Evolutionary conservation across 139 green algal genomes (phyloP).

Genomic region (Chlorella vulgaris): DNA sequence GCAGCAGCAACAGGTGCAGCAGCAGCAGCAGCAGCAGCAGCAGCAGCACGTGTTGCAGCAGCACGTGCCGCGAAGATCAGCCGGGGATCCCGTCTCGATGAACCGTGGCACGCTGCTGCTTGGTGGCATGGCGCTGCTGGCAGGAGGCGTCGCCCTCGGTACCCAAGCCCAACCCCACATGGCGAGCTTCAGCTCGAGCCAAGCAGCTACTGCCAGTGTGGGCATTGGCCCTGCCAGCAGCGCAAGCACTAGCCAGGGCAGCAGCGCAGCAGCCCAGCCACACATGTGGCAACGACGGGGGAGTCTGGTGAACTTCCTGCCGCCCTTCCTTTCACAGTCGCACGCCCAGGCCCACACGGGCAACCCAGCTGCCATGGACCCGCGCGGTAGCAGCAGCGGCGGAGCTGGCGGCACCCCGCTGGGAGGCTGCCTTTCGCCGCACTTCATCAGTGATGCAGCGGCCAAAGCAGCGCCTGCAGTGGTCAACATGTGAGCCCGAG

Average conservation of each 20-base stretch:
- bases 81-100: background rate
- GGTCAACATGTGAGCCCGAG: too few species aligned
- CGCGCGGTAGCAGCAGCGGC: background rate
- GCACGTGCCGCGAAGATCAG: background rate
- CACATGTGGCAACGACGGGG: too few species aligned
- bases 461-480: slow-evolving; percentile 67
- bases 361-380: background rate
- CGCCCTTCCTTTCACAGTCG: background rate
- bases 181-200: background rate
- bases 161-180: background rate
- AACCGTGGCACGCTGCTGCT: background rate
- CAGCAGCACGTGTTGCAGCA: background rate
- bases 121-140: background rate
- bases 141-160: background rate
- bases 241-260: background rate
- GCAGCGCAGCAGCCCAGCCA: background rate
- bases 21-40: background rate
- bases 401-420: slow-evolving; percentile 8
- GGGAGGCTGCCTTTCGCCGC: slow-evolving; percentile 34
- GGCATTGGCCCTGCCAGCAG: too few species aligned
- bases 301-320: too few species aligned
- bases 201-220: slow-evolving; percentile 6
- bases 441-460: slow-evolving; percentile 70
- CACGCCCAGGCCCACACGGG: background rate
- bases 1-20: background rate